Evolutionary conservation across 1,139 yeast genomes (phyloP), one percentile per base, ranked within the genome.

Genomic region (Taphrina communis): DNA sequence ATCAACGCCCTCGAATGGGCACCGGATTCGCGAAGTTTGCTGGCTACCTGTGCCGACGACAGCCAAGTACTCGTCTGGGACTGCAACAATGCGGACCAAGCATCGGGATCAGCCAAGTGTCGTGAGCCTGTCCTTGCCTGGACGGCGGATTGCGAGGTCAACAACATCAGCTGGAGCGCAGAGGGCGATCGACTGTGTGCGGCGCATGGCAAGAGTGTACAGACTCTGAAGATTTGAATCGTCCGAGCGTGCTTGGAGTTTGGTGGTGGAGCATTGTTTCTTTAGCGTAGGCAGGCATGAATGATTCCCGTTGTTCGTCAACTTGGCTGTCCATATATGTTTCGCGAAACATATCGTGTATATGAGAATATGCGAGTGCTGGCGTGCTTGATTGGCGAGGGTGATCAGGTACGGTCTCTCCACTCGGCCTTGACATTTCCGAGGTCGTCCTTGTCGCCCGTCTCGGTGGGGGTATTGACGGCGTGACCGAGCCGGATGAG

Each of bases 51-150:
- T 21, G 88, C 90, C 35, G 98, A 94, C 76, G 98, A 93, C 78
- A 90, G 97, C 77, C 97, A 92, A 77, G 90, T 90, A 0, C 80
- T 93, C 50, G 81, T 90, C 17, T 92, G 97, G 95, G 97, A 94
- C 77, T 81, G 91, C 70, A 39, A 62, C 44, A 53, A 46, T 21
- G 44, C 66, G 81, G 75, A 59, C 42, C 39, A 52, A 53, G 19
- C 38, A n/a, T 50, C 36, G 36, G 57, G 57, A 2, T 3, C 65
- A 2, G 53, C 56, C 6, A 25, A 42, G 38, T 31, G 51, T 36
- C 59, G 57, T 31, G 68, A 67, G 52, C 70, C 72, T 12, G 42
- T 50, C 31, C 57, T 61, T 17, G 65, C 67, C 25, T 69, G 72
- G 72, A 81, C 85, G 41, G 91, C 88, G 72, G 83, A 83, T 3